Conservation (phyloP, 2,329 filamentous ascomycete genomes). For the Ascochyta clinopodiicola region DNA sequence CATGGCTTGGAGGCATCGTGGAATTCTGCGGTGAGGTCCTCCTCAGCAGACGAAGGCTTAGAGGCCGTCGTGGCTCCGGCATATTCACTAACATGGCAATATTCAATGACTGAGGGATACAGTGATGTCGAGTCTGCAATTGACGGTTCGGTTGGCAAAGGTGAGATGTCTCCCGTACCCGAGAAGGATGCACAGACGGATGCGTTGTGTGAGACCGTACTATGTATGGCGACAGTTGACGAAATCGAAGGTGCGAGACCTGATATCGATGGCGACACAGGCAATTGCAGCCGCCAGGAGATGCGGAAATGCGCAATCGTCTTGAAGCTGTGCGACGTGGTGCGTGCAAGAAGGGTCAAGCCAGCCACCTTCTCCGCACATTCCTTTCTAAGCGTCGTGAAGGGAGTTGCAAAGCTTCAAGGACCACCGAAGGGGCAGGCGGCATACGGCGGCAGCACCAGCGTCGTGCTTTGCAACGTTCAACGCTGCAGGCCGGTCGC, state of each 20-base stretch:
- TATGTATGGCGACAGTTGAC: constrained; percentile 26
- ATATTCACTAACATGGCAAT: neutral
- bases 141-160: neutral
- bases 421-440: constrained; percentile 18
- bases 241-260: constrained; percentile 33
- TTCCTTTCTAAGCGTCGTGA: constrained; percentile 21
- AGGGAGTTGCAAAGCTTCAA: constrained; percentile 19
- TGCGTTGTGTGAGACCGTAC: constrained; percentile 8
- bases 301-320: constrained; percentile 21
- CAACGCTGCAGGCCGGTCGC: constrained; percentile 22
- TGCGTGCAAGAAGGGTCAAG: constrained; percentile 16
- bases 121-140: neutral
- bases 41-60: constrained; percentile 7
- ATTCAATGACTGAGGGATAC: neutral
- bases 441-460: constrained; percentile 24
- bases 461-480: constrained; percentile 12
- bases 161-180: neutral
- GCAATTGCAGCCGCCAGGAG: constrained; percentile 19
- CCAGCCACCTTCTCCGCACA: constrained; percentile 28
- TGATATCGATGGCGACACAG: constrained; percentile 28
- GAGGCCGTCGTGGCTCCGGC: neutral
- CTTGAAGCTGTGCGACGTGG: constrained; percentile 19
- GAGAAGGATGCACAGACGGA: constrained; percentile 7
- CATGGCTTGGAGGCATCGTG: constrained; percentile 21
- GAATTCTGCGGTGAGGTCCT: constrained; percentile 29